A percentile compares a stretch with the other conserved stretches of the same genome.
phyloP scores from a whole-genome alignment of 257 asterid species.

The Eucommia ulmoides region DNA sequence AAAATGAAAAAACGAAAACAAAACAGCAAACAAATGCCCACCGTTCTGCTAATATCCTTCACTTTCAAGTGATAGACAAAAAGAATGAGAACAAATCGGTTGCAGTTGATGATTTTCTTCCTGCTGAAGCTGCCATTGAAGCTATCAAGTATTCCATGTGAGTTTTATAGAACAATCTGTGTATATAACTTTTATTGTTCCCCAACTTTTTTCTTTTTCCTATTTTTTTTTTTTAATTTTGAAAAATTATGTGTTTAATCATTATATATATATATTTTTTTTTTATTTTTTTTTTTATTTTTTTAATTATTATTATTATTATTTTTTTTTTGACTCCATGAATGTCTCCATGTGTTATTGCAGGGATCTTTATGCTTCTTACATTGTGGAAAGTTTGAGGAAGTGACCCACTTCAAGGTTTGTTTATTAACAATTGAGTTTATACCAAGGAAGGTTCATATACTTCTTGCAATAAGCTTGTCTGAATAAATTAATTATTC shows the following conservation, averaged over 20 bases:
- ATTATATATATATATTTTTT: not conserved
- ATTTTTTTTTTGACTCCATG: too few relatives aligned
- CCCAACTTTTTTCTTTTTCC: not conserved
- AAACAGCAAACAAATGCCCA: too few relatives aligned
- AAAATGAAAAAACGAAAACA: not conserved
- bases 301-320: not conserved
- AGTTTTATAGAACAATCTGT: too few relatives aligned
- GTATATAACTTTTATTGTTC: slow-evolving; percentile 1
- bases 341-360: slow-evolving; percentile 3
- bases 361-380: slow-evolving; percentile 84
- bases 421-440: too few relatives aligned
- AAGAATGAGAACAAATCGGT: slow-evolving; percentile 83
- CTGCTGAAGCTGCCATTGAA: slow-evolving; percentile 55
- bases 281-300: not conserved
- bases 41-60: not conserved
- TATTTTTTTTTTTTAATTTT: not conserved
- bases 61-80: slow-evolving; percentile 33
- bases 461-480: too few relatives aligned
- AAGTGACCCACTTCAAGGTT: too few relatives aligned
- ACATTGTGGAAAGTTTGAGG: slow-evolving; percentile 75
- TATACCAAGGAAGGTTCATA: too few relatives aligned
- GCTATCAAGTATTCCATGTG: slow-evolving; percentile 76
- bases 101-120: slow-evolving; percentile 75
- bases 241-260: not conserved
- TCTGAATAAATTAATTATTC: too few relatives aligned